phyloP scores from a whole-genome alignment of 2,329 filamentous ascomycete species.

The Blastomyces silverae region DNA sequence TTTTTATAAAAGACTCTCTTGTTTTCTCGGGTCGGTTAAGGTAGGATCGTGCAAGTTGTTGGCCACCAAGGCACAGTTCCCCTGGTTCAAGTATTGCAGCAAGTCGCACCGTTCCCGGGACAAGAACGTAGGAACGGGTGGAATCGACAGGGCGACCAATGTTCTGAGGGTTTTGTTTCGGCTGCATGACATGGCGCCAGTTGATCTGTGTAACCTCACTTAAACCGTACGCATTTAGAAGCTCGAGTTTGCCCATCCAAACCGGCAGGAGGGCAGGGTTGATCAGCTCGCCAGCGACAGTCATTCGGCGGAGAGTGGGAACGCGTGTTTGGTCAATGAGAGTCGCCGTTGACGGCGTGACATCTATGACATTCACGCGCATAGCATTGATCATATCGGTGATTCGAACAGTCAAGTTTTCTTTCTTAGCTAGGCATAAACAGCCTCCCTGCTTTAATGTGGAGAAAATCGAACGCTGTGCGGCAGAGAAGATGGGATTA shows the following conservation, averaged over 20 bases:
- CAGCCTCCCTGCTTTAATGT: constrained; percentile 25
- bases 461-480: constrained; percentile 16
- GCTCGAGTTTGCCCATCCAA: constrained; percentile 3
- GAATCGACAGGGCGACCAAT: constrained; percentile 18
- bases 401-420: constrained; percentile 20
- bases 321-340: background rate
- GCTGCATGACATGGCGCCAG: constrained; percentile 1
- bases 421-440: constrained; percentile 31
- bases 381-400: constrained; percentile 5
- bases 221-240: constrained; percentile 16
- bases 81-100: constrained; percentile 28
- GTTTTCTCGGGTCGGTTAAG: constrained; percentile 23
- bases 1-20: constrained; percentile 19
- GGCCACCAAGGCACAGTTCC: constrained; percentile 34
- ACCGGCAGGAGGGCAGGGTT: constrained; percentile 2
- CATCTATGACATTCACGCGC: background rate
- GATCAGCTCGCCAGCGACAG: constrained; percentile 3
- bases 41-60: constrained; percentile 35
- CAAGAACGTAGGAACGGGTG: constrained; percentile 28
- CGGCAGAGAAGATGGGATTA: constrained; percentile 23
- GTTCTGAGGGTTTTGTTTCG: constrained; percentile 11
- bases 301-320: constrained; percentile 8
- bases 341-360: constrained; percentile 4
- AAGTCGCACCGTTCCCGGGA: constrained; percentile 19
- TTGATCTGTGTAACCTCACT: constrained; percentile 14